Evolutionary conservation across 495 filamentous ascomycete species (phyloP).

Genomic region (Aspergillus panamensis): DNA sequence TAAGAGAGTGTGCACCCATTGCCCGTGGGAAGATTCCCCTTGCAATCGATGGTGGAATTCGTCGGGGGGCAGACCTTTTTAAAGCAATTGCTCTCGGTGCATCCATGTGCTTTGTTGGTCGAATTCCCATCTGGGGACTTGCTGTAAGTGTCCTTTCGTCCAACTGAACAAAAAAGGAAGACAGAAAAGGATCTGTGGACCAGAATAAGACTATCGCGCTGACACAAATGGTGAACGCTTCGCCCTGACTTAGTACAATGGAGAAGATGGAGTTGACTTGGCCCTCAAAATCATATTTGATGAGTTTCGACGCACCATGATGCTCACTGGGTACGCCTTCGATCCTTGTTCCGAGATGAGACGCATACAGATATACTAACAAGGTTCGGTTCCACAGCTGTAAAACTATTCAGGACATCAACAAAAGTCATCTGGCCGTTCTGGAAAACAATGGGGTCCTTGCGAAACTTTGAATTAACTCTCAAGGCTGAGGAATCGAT

Average conservation of each 20-base stretch:
- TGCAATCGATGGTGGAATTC: conserved; percentile 81
- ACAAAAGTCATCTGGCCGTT: not conserved
- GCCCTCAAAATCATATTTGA: conserved; percentile 36
- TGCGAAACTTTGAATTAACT: too few relatives aligned
- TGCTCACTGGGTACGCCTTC: conserved; percentile 32
- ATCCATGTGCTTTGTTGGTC: conserved; percentile 76
- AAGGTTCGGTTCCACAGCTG: not conserved
- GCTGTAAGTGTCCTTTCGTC: conserved; percentile 31
- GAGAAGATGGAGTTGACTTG: conserved; percentile 37
- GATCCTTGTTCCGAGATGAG: not conserved
- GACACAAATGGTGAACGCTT: too few relatives aligned
- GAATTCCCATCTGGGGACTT: conserved; percentile 74
- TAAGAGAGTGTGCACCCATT: conserved; percentile 84
- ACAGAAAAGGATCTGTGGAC: too few relatives aligned
- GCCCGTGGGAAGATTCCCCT: conserved; percentile 76
- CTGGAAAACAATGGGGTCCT: not conserved
- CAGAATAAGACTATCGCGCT: too few relatives aligned
- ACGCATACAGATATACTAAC: not conserved
- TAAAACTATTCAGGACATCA: not conserved
- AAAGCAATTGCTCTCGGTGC: conserved; percentile 91
- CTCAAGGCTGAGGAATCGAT: too few relatives aligned
- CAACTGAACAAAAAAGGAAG: too few relatives aligned
- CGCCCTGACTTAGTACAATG: conserved; percentile 32
- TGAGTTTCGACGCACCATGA: conserved; percentile 40
- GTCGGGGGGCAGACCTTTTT: conserved; percentile 87